phyloP scores from a whole-genome alignment of 1,284 basidiomycete species.

The Fomitopsis schrenkii region DNA sequence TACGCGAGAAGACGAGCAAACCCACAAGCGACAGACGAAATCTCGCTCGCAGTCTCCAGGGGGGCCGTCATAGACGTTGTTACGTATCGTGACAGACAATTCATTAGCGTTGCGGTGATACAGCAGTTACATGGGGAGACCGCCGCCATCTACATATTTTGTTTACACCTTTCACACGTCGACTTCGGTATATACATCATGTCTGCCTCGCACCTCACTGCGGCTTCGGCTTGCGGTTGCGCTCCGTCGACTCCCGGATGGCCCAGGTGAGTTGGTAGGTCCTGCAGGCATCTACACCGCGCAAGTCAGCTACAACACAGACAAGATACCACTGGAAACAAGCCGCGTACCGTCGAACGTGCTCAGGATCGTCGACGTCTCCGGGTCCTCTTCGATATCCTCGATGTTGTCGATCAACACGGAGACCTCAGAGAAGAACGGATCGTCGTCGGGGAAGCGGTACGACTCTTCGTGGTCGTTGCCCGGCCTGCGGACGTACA shows the following conservation, averaged over 20 bases:
- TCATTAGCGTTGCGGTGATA: background rate
- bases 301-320: slow-evolving; percentile 3
- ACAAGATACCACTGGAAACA: background rate
- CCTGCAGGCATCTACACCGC: slow-evolving; percentile 70
- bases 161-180: background rate
- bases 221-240: slow-evolving; percentile 24
- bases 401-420: slow-evolving; percentile 83
- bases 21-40: background rate
- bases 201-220: slow-evolving; percentile 1
- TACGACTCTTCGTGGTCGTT: slow-evolving; percentile 80
- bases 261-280: slow-evolving; percentile 89
- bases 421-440: slow-evolving; percentile 88
- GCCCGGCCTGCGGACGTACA: slow-evolving; percentile 82
- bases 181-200: background rate
- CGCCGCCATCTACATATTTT: background rate
- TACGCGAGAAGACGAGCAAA: background rate
- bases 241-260: slow-evolving; percentile 75
- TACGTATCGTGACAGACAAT: background rate
- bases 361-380: slow-evolving; percentile 67
- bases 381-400: slow-evolving; percentile 71
- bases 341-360: slow-evolving; percentile 62
- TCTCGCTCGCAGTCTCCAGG: background rate
- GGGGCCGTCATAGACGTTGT: background rate
- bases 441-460: slow-evolving; percentile 82
- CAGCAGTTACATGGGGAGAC: background rate